Percentiles rank a stretch among this genome's conserved stretches.
These are phyloP conservation scores for Cymbopogon flexuosus DNA, from an alignment of 202 grass and related monocot species.

Conservation along the genomic window DNA sequence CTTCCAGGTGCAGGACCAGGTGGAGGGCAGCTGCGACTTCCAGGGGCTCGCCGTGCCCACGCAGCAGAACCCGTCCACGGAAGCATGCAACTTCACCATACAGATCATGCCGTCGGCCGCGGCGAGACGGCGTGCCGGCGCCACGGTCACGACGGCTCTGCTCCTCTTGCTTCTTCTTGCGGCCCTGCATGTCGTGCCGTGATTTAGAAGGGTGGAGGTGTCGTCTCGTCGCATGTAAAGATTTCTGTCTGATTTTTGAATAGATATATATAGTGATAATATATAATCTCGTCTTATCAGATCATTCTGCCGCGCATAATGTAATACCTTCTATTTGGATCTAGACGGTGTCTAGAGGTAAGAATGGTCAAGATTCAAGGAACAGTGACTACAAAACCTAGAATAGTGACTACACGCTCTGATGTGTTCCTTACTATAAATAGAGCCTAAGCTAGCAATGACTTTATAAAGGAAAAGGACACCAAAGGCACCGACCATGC, in stretches of 20 bases:
- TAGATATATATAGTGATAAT: background rate
- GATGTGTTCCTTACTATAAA: no score
- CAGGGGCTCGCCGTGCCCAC: slow-evolving; percentile 61
- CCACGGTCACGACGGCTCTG: background rate
- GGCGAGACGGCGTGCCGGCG: background rate
- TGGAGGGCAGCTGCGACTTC: slow-evolving; percentile 58
- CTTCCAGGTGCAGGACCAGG: slow-evolving; percentile 66
- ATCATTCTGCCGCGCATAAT: background rate
- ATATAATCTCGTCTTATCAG: background rate
- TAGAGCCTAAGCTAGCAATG: no score
- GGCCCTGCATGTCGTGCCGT: background rate
- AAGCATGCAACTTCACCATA: slow-evolving; percentile 62
- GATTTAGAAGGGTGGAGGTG: background rate
- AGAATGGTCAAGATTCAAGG: background rate
- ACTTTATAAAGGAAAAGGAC: no score
- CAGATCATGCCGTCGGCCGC: slow-evolving; percentile 39
- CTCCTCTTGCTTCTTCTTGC: slow-evolving; percentile 15
- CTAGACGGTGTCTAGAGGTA: no score
- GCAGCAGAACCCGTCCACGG: slow-evolving; percentile 45
- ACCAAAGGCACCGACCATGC: no score
- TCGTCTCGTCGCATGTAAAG: background rate
- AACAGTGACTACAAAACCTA: background rate
- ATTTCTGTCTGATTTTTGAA: background rate
- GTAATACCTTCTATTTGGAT: background rate
- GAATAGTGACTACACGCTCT: background rate